Evolutionary conservation across 352 stramenopile species (phyloP).

Genomic region (Phytophthora capsici): DNA sequence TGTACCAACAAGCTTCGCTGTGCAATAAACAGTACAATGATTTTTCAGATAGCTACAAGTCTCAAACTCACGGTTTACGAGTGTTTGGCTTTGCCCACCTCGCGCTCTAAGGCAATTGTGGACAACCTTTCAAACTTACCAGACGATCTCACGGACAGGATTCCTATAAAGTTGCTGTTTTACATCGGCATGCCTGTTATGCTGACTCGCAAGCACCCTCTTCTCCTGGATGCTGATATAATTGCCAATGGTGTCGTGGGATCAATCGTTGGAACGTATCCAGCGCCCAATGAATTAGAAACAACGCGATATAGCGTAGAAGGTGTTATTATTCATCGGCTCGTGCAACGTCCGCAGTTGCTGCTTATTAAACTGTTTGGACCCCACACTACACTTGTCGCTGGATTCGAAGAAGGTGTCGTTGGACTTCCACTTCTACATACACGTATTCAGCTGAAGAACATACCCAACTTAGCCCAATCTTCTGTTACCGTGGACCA

Average conservation of each 20-base stretch:
- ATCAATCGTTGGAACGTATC: too few species aligned
- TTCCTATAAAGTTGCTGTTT: conserved; percentile 20
- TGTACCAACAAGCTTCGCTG: conserved; percentile 12
- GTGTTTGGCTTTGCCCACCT: not conserved
- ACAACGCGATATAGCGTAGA: too few species aligned
- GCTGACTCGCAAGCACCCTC: conserved; percentile 11
- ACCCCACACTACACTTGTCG: too few species aligned
- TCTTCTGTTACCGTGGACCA: too few species aligned
- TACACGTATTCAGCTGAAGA: too few species aligned
- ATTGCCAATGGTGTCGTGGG: conserved; percentile 24
- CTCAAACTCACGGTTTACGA: not conserved
- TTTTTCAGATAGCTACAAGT: not conserved
- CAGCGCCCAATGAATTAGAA: too few species aligned
- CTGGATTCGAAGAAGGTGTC: too few species aligned
- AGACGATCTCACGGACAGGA: conserved; percentile 7
- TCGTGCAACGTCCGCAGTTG: too few species aligned
- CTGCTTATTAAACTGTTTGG: too few species aligned
- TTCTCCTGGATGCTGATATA: not conserved
- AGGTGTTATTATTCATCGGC: too few species aligned
- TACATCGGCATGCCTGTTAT: conserved; percentile 27
- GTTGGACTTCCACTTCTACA: too few species aligned
- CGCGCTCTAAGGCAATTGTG: conserved; percentile 4
- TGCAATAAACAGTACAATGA: conserved; percentile 11
- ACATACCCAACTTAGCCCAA: too few species aligned
- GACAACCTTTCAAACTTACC: not conserved